Conservation (phyloP, 2,329 filamentous ascomycete species). For the Penicillium sp. region DNA sequence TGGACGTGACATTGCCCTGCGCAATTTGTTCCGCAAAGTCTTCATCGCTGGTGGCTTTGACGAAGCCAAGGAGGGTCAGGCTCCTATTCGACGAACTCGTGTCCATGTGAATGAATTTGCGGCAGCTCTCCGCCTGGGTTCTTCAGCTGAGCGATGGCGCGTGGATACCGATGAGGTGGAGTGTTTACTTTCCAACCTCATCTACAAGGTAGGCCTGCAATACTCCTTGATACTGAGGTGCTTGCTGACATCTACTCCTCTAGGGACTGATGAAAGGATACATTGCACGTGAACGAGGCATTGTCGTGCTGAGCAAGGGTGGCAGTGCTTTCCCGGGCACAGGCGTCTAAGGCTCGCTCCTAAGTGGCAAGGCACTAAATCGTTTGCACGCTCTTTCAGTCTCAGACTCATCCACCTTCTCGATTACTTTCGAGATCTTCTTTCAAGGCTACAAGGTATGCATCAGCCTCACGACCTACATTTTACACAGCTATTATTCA, state of each 20-base stretch:
- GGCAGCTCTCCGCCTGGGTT: slow-evolving; percentile 74
- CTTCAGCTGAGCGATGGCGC: slow-evolving; percentile 50
- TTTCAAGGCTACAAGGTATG: neutral
- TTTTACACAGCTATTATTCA: neutral
- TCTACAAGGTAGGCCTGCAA: slow-evolving; percentile 77
- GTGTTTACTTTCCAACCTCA: slow-evolving; percentile 90
- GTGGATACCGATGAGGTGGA: slow-evolving; percentile 92
- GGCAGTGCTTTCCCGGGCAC: slow-evolving; percentile 87
- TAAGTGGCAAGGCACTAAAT: neutral
- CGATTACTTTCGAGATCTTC: neutral
- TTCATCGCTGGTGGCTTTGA: slow-evolving; percentile 82
- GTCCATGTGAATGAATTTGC: slow-evolving; percentile 80
- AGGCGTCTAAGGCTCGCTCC: slow-evolving; percentile 50
- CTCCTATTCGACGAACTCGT: slow-evolving; percentile 63
- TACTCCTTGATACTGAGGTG: neutral
- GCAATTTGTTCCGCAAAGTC: slow-evolving; percentile 88
- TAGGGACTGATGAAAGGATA: slow-evolving; percentile 97
- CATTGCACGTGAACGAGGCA: slow-evolving; percentile 83
- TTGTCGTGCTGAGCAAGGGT: slow-evolving; percentile 87
- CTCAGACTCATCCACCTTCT: neutral
- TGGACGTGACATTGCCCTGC: slow-evolving; percentile 82
- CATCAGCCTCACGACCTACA: neutral
- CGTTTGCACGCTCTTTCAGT: neutral
- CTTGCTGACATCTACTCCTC: slow-evolving; percentile 17
- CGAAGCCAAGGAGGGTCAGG: slow-evolving; percentile 65